These are phyloP conservation scores for Silene conica DNA, from an alignment of 148 eudicot species.

Conservation along the genomic window DNA sequence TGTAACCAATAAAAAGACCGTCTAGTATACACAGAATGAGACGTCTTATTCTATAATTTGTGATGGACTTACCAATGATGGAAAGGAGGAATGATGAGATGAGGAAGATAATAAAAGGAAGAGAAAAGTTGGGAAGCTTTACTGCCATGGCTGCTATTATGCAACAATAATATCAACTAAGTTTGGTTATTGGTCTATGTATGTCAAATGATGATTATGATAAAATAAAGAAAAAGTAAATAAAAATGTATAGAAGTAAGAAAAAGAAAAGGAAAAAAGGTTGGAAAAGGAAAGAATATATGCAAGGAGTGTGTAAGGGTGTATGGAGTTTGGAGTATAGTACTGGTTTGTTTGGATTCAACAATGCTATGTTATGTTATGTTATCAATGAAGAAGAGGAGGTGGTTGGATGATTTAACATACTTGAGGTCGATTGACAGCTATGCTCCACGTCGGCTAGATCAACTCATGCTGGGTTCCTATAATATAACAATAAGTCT, in stretches of 20 bases:
- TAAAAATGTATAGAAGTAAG: no score
- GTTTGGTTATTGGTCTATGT: background rate
- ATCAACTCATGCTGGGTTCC: background rate
- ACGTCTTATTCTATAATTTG: no score
- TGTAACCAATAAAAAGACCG: no score
- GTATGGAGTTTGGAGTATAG: background rate
- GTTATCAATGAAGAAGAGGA: background rate
- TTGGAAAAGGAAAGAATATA: constrained; percentile 15
- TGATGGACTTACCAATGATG: constrained; percentile 17
- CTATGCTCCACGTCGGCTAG: constrained; percentile 2
- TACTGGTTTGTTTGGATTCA: background rate
- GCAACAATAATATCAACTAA: background rate
- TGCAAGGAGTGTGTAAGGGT: constrained; percentile 1
- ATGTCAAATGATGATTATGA: no score
- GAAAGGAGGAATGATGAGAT: constrained; percentile 16
- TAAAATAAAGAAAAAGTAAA: no score
- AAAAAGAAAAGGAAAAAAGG: background rate
- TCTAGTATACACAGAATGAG: no score
- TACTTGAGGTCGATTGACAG: constrained; percentile 1
- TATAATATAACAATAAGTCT: no score
- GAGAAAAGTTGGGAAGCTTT: constrained; percentile 1
- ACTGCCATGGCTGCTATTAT: constrained; percentile 18
- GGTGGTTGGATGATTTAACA: background rate
- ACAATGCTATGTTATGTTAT: background rate
- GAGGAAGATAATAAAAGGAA: constrained; percentile 13